Evolutionary conservation across 2,329 filamentous ascomycete genomes (phyloP).

Genomic region (Pseudogymnoascus sp.): DNA sequence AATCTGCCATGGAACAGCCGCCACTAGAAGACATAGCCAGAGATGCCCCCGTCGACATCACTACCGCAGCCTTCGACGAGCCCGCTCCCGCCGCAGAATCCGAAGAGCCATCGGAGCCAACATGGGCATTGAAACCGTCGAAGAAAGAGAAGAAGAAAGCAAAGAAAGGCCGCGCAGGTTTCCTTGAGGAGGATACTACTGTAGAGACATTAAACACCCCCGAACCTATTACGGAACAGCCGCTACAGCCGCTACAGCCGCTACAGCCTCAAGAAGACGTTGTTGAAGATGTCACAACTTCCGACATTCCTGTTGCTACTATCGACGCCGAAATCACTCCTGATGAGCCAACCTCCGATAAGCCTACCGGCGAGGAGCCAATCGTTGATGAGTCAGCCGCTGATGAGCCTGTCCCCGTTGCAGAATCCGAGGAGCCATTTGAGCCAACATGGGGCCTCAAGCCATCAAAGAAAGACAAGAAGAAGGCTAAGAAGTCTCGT

Average conservation of each 20-base stretch:
- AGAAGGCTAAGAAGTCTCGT: conserved; percentile 30
- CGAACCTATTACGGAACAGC: background rate
- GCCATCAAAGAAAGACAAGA: conserved; percentile 38
- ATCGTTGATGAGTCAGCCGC: background rate
- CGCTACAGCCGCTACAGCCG: background rate
- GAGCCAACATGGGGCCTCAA: conserved; percentile 5
- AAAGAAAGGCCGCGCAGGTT: conserved; percentile 20
- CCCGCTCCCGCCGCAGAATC: background rate
- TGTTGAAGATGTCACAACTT: background rate
- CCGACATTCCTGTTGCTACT: background rate
- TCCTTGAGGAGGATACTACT: conserved; percentile 12
- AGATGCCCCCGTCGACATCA: background rate
- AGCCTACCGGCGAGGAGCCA: background rate
- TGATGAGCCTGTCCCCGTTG: background rate
- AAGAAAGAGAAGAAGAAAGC: conserved; percentile 41
- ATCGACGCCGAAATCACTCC: background rate
- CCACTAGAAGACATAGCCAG: background rate
- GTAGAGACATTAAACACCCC: background rate
- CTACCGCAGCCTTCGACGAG: background rate
- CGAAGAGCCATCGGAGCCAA: background rate
- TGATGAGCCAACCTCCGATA: background rate
- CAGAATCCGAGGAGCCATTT: background rate
- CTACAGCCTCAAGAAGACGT: background rate
- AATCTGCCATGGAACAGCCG: background rate
- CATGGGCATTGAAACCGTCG: conserved; percentile 19